Conservation (phyloP, 371 early-diverging fungal species). For the Sporodiniella umbellata region DNA sequence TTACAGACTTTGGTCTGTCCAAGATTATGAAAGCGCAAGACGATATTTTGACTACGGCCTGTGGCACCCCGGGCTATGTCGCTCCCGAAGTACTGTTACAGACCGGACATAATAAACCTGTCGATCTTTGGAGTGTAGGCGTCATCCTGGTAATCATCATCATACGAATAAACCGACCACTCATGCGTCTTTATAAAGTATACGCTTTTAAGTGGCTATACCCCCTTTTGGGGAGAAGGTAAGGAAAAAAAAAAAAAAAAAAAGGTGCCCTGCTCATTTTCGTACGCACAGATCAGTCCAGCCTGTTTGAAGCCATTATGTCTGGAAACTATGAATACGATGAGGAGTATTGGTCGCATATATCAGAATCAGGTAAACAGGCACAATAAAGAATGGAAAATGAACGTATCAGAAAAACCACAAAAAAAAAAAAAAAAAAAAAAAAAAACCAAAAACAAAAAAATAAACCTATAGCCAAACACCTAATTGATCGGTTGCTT, state of each 20-base stretch:
- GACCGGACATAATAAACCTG: conserved; percentile 63
- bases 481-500: conserved; percentile 71
- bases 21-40: conserved; percentile 69
- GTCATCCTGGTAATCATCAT: conserved; percentile 79
- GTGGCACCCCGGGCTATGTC: conserved; percentile 88
- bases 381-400: no score
- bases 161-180: no score
- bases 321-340: conserved; percentile 70
- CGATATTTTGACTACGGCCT: conserved; percentile 71
- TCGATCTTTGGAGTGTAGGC: conserved; percentile 92
- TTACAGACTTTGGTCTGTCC: conserved; percentile 82
- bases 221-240: conserved; percentile 87
- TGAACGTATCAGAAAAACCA: no score
- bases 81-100: conserved; percentile 82
- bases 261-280: no score
- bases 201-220: conserved; percentile 81
- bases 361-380: conserved; percentile 61
- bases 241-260: conserved; percentile 7
- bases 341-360: conserved; percentile 76
- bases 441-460: not conserved
- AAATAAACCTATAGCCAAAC: conserved; percentile 59
- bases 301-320: conserved; percentile 63
- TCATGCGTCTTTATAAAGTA: no score
- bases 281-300: conserved; percentile 51
- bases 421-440: not conserved